Evolutionary conservation across 306 rosid genomes (phyloP).

Genomic region (Mimosa pudica): DNA sequence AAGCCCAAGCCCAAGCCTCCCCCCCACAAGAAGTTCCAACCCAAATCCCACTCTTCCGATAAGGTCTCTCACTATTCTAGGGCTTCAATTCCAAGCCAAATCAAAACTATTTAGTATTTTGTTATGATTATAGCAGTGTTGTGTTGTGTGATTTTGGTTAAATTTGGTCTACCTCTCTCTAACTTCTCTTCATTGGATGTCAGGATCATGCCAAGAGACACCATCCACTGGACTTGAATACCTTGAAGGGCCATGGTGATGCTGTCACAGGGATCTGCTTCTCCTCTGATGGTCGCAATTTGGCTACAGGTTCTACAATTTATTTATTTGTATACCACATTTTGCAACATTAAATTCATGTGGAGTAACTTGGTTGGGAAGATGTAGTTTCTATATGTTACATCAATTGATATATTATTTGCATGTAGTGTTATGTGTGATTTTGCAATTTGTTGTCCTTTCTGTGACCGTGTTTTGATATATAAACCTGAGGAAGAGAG

Average conservation of each 20-base stretch:
- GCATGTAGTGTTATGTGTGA: neutral
- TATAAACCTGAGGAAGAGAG: neutral
- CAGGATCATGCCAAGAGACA: slow-evolving; percentile 92
- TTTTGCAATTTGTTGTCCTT: neutral
- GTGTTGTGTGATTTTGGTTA: neutral
- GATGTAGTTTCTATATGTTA: neutral
- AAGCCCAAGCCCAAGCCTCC: slow-evolving; percentile 52
- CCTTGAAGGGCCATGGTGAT: slow-evolving; percentile 97
- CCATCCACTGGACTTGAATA: slow-evolving; percentile 94
- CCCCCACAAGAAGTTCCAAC: slow-evolving; percentile 61
- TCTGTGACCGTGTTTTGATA: neutral
- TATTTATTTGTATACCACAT: neutral
- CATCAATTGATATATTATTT: neutral
- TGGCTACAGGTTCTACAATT: slow-evolving; percentile 71
- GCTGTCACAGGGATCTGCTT: slow-evolving; percentile 80
- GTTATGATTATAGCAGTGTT: neutral
- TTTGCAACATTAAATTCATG: neutral
- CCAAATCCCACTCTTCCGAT: slow-evolving; percentile 68
- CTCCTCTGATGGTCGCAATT: slow-evolving; percentile 69
- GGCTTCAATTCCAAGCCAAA: slow-evolving; percentile 8
- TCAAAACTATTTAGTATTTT: neutral
- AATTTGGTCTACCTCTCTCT: slow-evolving; percentile 20
- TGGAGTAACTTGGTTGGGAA: neutral
- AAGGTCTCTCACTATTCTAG: slow-evolving; percentile 50
- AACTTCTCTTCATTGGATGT: slow-evolving; percentile 34